These are phyloP conservation scores for Salix arbutifolia DNA, from an alignment of 345 rosid genomes.

Conservation along the genomic window DNA sequence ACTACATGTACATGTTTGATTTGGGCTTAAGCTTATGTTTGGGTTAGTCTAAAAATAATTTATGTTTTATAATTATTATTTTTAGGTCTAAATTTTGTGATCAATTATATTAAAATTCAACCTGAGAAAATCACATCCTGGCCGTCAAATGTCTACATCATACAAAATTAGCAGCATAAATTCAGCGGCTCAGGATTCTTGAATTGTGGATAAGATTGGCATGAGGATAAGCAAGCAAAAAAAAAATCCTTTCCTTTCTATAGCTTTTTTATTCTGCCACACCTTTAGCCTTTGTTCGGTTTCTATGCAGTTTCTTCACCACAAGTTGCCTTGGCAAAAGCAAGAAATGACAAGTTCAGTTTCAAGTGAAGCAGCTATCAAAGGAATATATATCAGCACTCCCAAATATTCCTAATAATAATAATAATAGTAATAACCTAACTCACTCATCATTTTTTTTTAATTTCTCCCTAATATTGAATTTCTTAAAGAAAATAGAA, in stretches of 20 bases:
- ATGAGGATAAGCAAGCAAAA: slow-evolving; percentile 11
- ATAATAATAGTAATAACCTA: background rate
- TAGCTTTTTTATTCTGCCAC: background rate
- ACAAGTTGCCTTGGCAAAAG: background rate
- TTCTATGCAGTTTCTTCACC: background rate
- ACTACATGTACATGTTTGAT: no score
- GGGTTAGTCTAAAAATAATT: no score
- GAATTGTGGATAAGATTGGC: background rate
- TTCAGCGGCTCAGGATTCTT: background rate
- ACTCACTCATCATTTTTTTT: no score
- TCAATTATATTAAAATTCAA: no score
- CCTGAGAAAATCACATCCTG: background rate
- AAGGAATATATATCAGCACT: background rate
- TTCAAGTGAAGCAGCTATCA: slow-evolving; percentile 5
- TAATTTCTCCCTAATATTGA: no score
- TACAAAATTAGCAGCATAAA: background rate
- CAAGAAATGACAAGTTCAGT: background rate
- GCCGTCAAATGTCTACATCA: background rate
- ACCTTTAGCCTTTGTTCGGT: background rate
- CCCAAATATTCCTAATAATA: background rate
- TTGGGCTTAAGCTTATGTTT: no score
- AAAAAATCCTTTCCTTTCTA: background rate
- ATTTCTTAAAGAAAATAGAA: no score
- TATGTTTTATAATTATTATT: no score
- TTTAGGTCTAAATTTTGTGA: no score